Base-by-base conservation (phyloP, 495 filamentous ascomycete genomes). In the Penicillium malachiteum region DNA sequence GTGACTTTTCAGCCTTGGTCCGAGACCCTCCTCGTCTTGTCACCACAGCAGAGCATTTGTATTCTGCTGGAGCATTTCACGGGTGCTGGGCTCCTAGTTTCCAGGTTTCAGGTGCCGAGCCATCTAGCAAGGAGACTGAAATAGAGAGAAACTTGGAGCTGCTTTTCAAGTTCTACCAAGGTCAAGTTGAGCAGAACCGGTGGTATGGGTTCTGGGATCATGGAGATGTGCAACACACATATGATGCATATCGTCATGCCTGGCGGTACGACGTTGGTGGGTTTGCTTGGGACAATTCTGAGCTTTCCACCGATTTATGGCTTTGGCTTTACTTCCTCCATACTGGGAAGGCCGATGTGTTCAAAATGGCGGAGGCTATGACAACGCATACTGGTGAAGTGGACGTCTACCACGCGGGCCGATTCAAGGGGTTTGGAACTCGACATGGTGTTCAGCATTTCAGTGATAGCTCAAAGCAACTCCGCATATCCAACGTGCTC, bases 191-290 rank as follows among this genome's bases (percentile, higher is more conserved):
- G 33, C 66, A 77, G 33, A 62, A 71, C 3, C 61, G 70, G 26
- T 81, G 78, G 78, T 80, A 80, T 43, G 78, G 78, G 3, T 81
- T 81, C 66, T 77, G 71, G 66, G 76, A 79, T 48, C 64, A 81
- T 37, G 78, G 78, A 4, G 77, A 81, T 55, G 67, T 79, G 33
- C 74, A 75, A 69, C 77, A 81, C 45, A 77, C 77, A 2, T 81
- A 81, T 57, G 78, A 81, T 41, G 43, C 53, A 3, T 71, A 78
- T 59, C 64, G 78, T 21, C 77, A 80, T 52, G 71, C 64, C 10
- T 81, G 78, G 78, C 67, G 78, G 7, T 81, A 79, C 48, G 78
- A 81, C 48, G 53, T 81, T 16, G 78, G 78, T 7, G 78, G 78
- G 0, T 81, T 73, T 65, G 77, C 78, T 1, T 81, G 78, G 78